Percentiles rank a stretch among this genome's conserved stretches.
Conservation (phyloP, 257 asterid genomes). For the Solanum pinnatisectum region DNA sequence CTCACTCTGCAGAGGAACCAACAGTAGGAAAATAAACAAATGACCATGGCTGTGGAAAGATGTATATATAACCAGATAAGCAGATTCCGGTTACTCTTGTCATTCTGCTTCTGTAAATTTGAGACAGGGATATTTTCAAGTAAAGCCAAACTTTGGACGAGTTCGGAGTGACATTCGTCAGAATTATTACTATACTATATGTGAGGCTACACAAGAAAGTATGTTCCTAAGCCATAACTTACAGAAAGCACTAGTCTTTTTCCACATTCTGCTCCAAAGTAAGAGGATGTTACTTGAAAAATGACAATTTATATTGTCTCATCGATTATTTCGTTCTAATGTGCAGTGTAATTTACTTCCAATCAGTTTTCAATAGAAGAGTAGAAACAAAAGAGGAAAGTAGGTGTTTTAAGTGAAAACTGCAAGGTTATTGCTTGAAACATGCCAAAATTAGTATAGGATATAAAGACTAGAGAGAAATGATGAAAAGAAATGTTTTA, state of each 20-base stretch:
- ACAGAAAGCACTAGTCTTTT: neutral
- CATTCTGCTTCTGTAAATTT: neutral
- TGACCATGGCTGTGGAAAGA: neutral
- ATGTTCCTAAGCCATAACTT: neutral
- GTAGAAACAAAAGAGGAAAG: neutral
- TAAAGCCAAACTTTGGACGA: neutral
- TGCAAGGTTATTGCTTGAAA: neutral
- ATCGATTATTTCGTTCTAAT: neutral
- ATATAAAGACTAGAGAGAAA: neutral
- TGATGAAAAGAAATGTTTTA: neutral
- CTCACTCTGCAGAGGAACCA: constrained; percentile 47
- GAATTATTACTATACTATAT: neutral
- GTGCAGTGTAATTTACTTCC: neutral
- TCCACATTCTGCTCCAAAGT: neutral
- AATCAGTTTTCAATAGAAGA: neutral
- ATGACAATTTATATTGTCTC: neutral
- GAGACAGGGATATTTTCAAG: neutral
- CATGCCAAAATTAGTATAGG: neutral
- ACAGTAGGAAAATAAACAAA: neutral
- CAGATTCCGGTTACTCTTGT: neutral
- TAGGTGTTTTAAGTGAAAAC: neutral
- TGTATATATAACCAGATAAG: neutral
- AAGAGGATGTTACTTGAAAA: neutral
- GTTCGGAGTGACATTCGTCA: neutral
- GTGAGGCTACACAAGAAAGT: neutral